Evolutionary conservation across 2,329 filamentous ascomycete species (phyloP), one percentile per base, ranked within the genome.

Genomic region (Fusarium luffae): DNA sequence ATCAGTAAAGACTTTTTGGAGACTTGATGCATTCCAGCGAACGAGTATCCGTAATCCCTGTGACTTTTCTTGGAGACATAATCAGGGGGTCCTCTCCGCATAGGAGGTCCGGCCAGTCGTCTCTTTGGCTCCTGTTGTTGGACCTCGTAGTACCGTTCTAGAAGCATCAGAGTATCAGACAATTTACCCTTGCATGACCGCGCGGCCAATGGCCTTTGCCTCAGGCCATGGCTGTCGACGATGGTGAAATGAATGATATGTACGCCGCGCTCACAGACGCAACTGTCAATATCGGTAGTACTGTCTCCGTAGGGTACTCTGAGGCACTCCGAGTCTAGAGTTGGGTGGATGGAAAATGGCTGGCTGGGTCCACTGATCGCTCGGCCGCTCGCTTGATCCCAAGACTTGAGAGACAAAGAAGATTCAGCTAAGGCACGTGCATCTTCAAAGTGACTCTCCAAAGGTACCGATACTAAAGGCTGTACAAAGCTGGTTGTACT

Each of bases 401-500:
- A 65, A 59, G 60, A 54, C 57, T 54, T 34, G 11, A 54, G 34
- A 30, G 47, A 32, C 40, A 54, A 55, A 37, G 44, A 65, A 62
- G 44, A 67, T 58, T 64, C 46, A 48, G 54, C 44, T 56, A 27
- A 55, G 62, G 72, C 72, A 74, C 61, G 70, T 72, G 65, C 61
- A 56, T 57, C 50, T 16, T 42, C 40, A 54, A 54, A 48, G 48
- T 27, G 34, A 34, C 43, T 60, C 41, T 37, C 49, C 23, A 19
- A 66, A 63, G 28, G 72, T 74, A 74, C 72, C 54, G 64, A 69
- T 74, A 74, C 72, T 60, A 50, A 37, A 27, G 47, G 41, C 34
- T 49, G 34, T 52, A 61, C 57, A 54, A 54, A 37, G 51, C 44
- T 43, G 56, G 51, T 63, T 57, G 68, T 74, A 70, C 62, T 61